Percentiles rank a stretch among this genome's conserved stretches.
Evolutionary conservation across 352 stramenopile species (phyloP).

Genomic region (Thalassiosira hispida): DNA sequence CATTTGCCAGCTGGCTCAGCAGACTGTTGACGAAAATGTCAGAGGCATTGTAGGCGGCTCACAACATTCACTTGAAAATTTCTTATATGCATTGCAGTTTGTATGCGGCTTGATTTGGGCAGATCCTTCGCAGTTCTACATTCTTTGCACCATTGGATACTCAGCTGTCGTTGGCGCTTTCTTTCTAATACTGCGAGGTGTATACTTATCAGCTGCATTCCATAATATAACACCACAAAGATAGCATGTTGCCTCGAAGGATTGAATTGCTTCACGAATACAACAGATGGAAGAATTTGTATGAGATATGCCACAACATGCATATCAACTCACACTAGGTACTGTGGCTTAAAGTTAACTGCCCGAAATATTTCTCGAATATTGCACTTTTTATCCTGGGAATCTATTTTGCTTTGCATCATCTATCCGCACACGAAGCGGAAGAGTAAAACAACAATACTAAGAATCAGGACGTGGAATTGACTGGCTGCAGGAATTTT

Average conservation of each 20-base stretch:
- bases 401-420: too few relatives aligned
- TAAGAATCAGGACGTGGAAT: too few relatives aligned
- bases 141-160: constrained; percentile 25
- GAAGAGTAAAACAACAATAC: too few relatives aligned
- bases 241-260: not conserved
- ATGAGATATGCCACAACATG: too few relatives aligned
- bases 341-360: too few relatives aligned
- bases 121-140: constrained; percentile 23
- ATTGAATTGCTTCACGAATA: too few relatives aligned
- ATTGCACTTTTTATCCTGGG: too few relatives aligned
- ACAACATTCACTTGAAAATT: constrained; percentile 1
- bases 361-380: too few relatives aligned
- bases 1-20: constrained; percentile 13
- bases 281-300: too few relatives aligned
- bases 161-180: constrained; percentile 10
- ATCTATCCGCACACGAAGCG: too few relatives aligned
- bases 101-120: not conserved
- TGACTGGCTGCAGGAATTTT: constrained; percentile 71
- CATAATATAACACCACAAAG: not conserved
- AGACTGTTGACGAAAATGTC: constrained; percentile 4
- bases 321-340: too few relatives aligned
- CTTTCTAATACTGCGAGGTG: constrained; percentile 5
- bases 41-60: constrained; percentile 9
- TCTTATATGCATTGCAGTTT: constrained; percentile 2
- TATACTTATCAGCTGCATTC: constrained; percentile 22